These are phyloP conservation scores for Phlebiopsis flavidoalba DNA, from an alignment of 768 basidiomycete species.

Conservation along the genomic window DNA sequence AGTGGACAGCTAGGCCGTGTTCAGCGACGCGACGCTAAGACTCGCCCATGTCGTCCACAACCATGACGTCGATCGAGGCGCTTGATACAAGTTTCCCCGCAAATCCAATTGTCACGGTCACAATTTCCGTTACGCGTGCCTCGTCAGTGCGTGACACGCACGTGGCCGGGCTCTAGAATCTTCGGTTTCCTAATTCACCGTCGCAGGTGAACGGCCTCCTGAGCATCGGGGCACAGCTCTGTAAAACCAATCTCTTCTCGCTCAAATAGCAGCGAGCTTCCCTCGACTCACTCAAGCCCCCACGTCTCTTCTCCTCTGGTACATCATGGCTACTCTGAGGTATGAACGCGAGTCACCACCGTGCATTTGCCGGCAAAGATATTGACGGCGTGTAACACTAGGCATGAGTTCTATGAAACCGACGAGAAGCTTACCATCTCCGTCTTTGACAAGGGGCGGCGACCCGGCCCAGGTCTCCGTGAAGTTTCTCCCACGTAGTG, in stretches of 20 bases:
- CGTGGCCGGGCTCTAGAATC: constrained; percentile 3
- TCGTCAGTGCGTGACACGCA: neutral
- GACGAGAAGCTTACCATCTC: constrained; percentile 71
- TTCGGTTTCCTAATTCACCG: neutral
- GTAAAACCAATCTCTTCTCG: neutral
- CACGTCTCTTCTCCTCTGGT: neutral
- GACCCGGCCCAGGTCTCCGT: constrained; percentile 60
- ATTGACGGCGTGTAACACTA: constrained; percentile 21
- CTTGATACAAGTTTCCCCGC: neutral
- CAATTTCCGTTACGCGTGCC: neutral
- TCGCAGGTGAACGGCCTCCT: neutral
- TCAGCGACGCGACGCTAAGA: neutral
- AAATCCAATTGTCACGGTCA: neutral
- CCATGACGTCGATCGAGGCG: constrained; percentile 6
- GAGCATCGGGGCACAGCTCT: neutral
- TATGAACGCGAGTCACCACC: neutral
- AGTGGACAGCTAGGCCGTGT: neutral
- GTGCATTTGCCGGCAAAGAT: neutral
- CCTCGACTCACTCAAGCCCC: neutral
- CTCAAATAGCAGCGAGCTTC: neutral
- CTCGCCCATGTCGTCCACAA: neutral
- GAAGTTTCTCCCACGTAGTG: constrained; percentile 61
- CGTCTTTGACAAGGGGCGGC: constrained; percentile 73
- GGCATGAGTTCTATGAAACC: constrained; percentile 87
- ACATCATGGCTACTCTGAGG: constrained; percentile 1